phyloP scores from a whole-genome alignment of 2,329 filamentous ascomycete genomes.

The Tolypocladium guangdongense region DNA sequence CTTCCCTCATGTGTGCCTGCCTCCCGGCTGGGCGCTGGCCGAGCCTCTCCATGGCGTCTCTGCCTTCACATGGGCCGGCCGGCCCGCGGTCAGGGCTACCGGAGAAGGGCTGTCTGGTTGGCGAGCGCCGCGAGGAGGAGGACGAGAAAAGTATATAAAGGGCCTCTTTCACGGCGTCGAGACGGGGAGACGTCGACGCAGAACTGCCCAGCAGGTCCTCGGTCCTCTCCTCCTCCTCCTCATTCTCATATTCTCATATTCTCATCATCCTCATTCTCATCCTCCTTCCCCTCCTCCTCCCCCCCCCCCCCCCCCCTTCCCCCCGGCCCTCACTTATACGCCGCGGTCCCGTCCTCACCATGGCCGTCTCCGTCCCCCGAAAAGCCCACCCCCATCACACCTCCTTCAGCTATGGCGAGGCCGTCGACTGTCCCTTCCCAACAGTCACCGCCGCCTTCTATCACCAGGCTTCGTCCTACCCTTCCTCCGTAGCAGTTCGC shows the following conservation, averaged over 20 bases:
- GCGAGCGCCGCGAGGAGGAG: not conserved
- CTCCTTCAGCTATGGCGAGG: slow-evolving; percentile 5
- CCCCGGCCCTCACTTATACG: not conserved
- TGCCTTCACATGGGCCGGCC: not conserved
- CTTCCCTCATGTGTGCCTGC: not conserved
- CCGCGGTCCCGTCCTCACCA: slow-evolving; percentile 1
- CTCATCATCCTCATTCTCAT: slow-evolving; percentile 1
- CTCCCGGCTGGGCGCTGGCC: not conserved
- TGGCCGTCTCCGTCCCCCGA: slow-evolving; percentile 4
- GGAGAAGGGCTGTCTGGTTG: slow-evolving; percentile 1
- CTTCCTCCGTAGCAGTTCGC: slow-evolving; percentile 27
- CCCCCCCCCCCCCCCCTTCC: not conserved
- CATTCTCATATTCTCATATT: no score
- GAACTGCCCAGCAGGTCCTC: not conserved
- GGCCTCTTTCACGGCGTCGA: slow-evolving; percentile 1
- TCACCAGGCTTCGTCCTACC: slow-evolving; percentile 23
- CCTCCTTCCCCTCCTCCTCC: not conserved
- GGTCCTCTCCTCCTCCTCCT: not conserved
- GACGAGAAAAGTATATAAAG: slow-evolving; percentile 8
- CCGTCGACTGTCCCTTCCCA: slow-evolving; percentile 20
- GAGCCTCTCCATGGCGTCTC: not conserved
- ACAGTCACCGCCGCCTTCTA: slow-evolving; percentile 28
- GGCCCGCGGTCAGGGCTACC: slow-evolving; percentile 4
- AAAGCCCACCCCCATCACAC: slow-evolving; percentile 2
- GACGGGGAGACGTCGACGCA: not conserved